Evolutionary conservation across 441 rosid species (phyloP), one percentile per base, ranked within the genome.

Genomic region (Manihot esculenta): DNA sequence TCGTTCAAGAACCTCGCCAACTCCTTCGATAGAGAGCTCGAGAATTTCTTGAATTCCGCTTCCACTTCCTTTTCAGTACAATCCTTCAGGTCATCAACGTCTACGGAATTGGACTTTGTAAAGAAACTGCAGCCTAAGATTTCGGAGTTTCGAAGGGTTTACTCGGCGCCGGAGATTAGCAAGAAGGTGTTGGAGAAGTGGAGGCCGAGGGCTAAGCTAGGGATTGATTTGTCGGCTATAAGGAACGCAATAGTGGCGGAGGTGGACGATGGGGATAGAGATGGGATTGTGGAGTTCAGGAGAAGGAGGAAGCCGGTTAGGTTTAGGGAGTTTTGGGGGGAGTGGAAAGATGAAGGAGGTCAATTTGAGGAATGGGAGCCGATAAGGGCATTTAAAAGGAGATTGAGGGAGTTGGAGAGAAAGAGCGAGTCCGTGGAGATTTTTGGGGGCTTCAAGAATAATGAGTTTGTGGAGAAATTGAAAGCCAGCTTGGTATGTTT

Each of bases 81-180:
- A 1, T 66, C 88, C 0, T 78, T 82, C 59, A 77, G 78, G 15
- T 74, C 87, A 55, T 71, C 86, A 17, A 42, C 80, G 50, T 77
- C 93, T 10, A 69, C 79, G 21, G 94, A 94, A 75, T 87, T 86
- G 45, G 92, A 89, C 23, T 87, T 92, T 77, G 87, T 90, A 76
- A 92, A 89, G 90, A 92, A 82, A 79, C 81, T 94, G 75, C 91
- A 82, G 87, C 99, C 99, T 26, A 94, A 90, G 82, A 81, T 90
- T 35, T 80, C 90, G 66, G 99, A 94, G 83, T 84, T 94, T 41
- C 89, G 96, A 48, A 83, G 97, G 86, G 91, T 81, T 21, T 94
- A 92, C 72, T 92, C 97, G 47, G 94, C 94, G 24, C 99, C 97
- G 60, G 96, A 87, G 71, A 86, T 94, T 17, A 94, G 99, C 53